Base-by-base conservation (phyloP, 2,329 filamentous ascomycete genomes). In the Gaeumannomyces tritici region DNA sequence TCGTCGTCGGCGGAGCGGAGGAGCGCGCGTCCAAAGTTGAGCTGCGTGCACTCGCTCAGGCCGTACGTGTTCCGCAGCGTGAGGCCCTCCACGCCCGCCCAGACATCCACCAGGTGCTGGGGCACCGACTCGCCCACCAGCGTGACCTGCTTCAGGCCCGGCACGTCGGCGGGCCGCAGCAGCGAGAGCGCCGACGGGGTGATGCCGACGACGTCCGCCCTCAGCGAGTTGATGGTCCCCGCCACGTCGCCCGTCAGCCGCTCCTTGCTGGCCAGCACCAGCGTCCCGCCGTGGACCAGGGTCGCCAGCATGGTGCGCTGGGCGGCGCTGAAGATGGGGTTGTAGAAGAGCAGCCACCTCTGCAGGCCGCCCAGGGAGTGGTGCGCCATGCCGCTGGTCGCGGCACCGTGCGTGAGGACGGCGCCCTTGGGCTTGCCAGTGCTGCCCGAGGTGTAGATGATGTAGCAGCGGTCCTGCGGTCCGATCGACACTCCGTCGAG, bases 361-460 rank as follows among this genome's bases (percentile, higher is more conserved):
- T 26, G n/a, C 7, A 27, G 15, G 13, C 27, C 55, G 24, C 26
- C 55, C 27, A 29, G 13, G 12, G n/a, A 26, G 55, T 15, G 55
- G 27, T 26, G 55, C 27, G n/a, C 15, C 55, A 57, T 57, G n/a
- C 55, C 55, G 24, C 13, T 57, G 24, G 24, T 18, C 55, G 55
- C 80, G 66, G 83, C 83, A 35, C 70, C 70, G 64, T 87, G 84
- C 26, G 77, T 79, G 28, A 85, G 76, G 68, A 86, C 80, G 12
- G 86, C 83, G 1, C 83, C 83, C 67, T 85, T 86, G 1, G 83
- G 82, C 9, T 86, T 73, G 1, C 91, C 91, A 0, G 91, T 96
- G 0, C 91, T 96, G 18, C 91, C 87, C 59, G 87, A 91, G 0
- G 91, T 96, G 71, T 96, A 93, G 63, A 96, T 95, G 67, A 96